phyloP scores from a whole-genome alignment of 441 rosid genomes.

The Brassica balearica region DNA sequence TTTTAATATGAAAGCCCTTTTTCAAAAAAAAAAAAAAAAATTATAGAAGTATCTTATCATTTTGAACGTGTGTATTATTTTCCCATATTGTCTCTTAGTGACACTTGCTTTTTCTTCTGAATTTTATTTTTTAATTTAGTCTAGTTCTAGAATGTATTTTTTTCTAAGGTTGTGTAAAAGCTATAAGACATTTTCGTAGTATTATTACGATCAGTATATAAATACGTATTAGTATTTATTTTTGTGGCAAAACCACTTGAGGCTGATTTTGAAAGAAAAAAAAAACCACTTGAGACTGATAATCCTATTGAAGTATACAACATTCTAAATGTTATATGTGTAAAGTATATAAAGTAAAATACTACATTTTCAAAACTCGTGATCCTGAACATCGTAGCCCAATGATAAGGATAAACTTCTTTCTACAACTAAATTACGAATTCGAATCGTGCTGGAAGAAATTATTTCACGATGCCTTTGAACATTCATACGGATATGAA shows the following conservation, averaged over 20 bases:
- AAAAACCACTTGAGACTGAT: not conserved
- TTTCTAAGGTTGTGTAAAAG: not conserved
- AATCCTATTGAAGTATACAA: not conserved
- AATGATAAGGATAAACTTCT: too few species aligned
- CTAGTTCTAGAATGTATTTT: not conserved
- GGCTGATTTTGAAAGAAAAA: too few species aligned
- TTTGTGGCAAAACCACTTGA: not conserved
- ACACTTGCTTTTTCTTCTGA: not conserved
- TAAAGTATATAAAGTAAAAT: too few species aligned
- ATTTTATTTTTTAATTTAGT: not conserved
- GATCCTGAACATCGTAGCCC: not conserved
- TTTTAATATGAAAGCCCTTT: too few species aligned
- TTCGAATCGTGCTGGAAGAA: too few species aligned
- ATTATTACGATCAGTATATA: not conserved
- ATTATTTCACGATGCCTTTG: too few species aligned
- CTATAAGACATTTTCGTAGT: not conserved
- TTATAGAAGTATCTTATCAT: not conserved
- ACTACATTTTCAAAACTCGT: not conserved
- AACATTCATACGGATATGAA: too few species aligned
- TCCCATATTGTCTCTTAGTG: not conserved
- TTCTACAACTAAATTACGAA: too few species aligned
- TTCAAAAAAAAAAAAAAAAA: too few species aligned
- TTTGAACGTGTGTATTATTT: not conserved
- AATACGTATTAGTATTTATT: not conserved
- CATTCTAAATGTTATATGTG: not conserved